Conservation (phyloP, 2,329 filamentous ascomycete species). For the Aureobasidium sp. region DNA sequence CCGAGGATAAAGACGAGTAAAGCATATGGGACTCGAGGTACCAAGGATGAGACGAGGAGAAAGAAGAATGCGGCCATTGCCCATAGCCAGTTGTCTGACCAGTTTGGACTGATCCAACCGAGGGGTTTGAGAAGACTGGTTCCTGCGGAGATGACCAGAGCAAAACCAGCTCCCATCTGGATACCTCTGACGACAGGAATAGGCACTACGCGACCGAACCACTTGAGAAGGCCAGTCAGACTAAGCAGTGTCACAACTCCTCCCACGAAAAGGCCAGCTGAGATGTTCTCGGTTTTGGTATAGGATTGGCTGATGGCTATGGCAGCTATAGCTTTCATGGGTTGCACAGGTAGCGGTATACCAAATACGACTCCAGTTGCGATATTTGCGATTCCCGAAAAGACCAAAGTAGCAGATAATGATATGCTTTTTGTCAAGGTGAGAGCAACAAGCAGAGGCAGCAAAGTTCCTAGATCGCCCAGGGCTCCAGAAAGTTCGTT, state of each 20-base stretch:
- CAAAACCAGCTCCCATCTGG: conserved; percentile 83
- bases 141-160: conserved; percentile 71
- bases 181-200: conserved; percentile 89
- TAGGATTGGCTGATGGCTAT: conserved; percentile 69
- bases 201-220: conserved; percentile 66
- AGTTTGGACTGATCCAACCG: conserved; percentile 56
- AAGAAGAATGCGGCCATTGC: conserved; percentile 63
- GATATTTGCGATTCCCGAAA: conserved; percentile 82
- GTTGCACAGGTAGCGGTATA: conserved; percentile 83
- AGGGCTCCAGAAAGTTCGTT: conserved; percentile 81
- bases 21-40: conserved; percentile 67
- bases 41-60: conserved; percentile 58
- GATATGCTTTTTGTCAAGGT: conserved; percentile 70
- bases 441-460: conserved; percentile 82
- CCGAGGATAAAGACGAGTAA: conserved; percentile 63
- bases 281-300: conserved; percentile 62
- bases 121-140: conserved; percentile 58
- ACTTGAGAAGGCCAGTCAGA: conserved; percentile 66
- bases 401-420: conserved; percentile 74
- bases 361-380: conserved; percentile 75
- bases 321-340: conserved; percentile 83
- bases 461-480: conserved; percentile 81
- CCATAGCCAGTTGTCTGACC: conserved; percentile 73
- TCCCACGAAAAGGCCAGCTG: conserved; percentile 74
- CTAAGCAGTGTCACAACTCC: conserved; percentile 67